phyloP scores from a whole-genome alignment of 805 yeast genomes.

The Saturnispora sanitii region DNA sequence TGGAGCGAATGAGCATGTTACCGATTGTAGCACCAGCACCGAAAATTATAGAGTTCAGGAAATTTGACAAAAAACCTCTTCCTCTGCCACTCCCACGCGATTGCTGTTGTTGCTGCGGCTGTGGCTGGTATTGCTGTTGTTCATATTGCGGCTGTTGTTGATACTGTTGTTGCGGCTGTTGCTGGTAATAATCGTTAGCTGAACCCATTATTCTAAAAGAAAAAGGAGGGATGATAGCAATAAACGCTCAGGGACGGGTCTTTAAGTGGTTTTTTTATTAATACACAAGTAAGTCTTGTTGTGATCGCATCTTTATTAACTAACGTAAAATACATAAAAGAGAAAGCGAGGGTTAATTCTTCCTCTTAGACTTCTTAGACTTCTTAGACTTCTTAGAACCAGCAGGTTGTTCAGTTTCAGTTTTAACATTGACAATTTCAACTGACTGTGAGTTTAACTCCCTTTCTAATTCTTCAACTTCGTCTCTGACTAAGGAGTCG shows the following conservation, averaged over 20 bases:
- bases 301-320: too few relatives aligned
- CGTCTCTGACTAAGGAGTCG: constrained; percentile 14
- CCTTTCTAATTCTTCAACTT: constrained; percentile 13
- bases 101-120: constrained; percentile 16
- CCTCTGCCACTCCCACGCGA: constrained; percentile 24
- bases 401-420: neutral
- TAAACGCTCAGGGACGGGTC: neutral
- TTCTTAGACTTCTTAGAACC: neutral
- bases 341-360: too few relatives aligned
- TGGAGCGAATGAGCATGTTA: neutral
- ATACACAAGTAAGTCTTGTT: too few relatives aligned
- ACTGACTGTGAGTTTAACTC: constrained; percentile 9
- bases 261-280: neutral
- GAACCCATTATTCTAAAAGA: neutral
- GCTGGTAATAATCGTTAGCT: neutral
- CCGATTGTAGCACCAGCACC: constrained; percentile 7
- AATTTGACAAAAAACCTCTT: constrained; percentile 42
- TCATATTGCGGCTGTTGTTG: constrained; percentile 1
- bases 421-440: neutral
- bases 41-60: constrained; percentile 30
- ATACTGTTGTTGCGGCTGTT: neutral
- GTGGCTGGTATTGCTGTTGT: constrained; percentile 12
- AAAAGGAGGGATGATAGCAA: neutral
- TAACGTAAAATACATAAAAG: too few relatives aligned
- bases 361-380: too few relatives aligned